phyloP scores from a whole-genome alignment of 768 basidiomycete species.

The Pholiota microspora region DNA sequence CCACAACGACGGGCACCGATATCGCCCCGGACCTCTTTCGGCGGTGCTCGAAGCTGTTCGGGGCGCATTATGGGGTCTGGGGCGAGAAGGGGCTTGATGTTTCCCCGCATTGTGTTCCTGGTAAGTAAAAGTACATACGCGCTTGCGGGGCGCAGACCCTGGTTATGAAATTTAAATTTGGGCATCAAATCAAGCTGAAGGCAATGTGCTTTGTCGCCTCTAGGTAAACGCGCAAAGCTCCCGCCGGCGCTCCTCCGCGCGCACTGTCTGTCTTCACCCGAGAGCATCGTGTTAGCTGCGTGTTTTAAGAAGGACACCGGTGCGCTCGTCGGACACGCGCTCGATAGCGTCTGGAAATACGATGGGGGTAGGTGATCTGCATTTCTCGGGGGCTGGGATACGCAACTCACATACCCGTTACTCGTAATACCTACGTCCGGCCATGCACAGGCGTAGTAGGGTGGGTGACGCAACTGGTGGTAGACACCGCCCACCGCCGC shows the following conservation, averaged over 20 bases:
- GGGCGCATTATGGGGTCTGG: conserved; percentile 29
- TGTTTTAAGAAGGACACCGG: conserved; percentile 9
- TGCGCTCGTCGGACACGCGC: conserved; percentile 28
- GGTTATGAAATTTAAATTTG: no score
- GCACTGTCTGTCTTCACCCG: conserved; percentile 9
- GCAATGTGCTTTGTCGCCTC: neutral
- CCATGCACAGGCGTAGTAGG: conserved; percentile 19
- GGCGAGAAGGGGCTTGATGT: conserved; percentile 2
- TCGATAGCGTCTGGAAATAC: conserved; percentile 28
- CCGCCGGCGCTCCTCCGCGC: neutral
- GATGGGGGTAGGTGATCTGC: conserved; percentile 15
- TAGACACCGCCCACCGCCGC: conserved; percentile 20
- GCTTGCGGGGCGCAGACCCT: no score
- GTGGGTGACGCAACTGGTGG: conserved; percentile 36
- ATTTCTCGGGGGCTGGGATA: neutral
- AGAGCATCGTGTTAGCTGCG: conserved; percentile 18
- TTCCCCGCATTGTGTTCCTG: neutral
- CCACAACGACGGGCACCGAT: neutral
- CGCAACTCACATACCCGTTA: neutral
- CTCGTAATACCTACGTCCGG: no score
- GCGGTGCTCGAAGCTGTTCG: conserved; percentile 28
- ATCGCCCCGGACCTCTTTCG: conserved; percentile 10
- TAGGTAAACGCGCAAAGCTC: conserved; percentile 17
- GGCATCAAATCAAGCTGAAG: neutral
- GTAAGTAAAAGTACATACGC: no score